Conservation (phyloP, 495 filamentous ascomycete species). For the Xylaria flabelliformis region DNA sequence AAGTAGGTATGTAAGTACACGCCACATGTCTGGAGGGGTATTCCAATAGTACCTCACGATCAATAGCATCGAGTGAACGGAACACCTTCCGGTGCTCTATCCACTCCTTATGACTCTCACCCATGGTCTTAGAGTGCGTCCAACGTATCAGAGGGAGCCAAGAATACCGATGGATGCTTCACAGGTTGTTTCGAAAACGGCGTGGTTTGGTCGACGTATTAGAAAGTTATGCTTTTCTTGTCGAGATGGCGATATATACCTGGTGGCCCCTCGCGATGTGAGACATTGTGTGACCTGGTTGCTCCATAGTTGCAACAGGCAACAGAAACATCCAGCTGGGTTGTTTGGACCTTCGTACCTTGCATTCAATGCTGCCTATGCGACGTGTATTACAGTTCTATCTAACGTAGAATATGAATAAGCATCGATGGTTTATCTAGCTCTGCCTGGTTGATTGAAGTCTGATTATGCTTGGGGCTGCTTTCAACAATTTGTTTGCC, state of each 20-base stretch:
- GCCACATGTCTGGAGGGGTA: not conserved
- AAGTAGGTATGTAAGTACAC: not conserved
- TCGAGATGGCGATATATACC: not conserved
- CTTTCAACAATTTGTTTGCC: no score
- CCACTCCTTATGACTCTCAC: not conserved
- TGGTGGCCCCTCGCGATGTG: not conserved
- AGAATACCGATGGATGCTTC: not conserved
- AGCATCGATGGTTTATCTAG: no score
- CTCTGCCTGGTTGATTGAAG: no score
- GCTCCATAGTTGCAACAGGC: not conserved
- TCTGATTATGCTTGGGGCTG: no score
- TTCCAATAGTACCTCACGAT: conserved; percentile 1
- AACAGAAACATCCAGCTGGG: not conserved
- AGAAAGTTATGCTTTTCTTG: not conserved
- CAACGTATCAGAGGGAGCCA: not conserved
- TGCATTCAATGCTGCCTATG: not conserved
- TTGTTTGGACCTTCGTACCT: no score
- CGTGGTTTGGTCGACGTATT: not conserved
- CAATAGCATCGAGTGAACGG: not conserved
- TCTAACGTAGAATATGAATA: no score
- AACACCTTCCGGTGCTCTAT: not conserved
- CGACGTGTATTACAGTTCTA: no score
- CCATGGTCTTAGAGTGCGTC: not conserved
- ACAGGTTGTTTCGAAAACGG: not conserved
- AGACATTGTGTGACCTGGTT: not conserved